Percentiles rank a stretch among this genome's conserved stretches.
phyloP scores from a whole-genome alignment of 1,284 basidiomycete genomes.

The Bondarzewia mesenterica region DNA sequence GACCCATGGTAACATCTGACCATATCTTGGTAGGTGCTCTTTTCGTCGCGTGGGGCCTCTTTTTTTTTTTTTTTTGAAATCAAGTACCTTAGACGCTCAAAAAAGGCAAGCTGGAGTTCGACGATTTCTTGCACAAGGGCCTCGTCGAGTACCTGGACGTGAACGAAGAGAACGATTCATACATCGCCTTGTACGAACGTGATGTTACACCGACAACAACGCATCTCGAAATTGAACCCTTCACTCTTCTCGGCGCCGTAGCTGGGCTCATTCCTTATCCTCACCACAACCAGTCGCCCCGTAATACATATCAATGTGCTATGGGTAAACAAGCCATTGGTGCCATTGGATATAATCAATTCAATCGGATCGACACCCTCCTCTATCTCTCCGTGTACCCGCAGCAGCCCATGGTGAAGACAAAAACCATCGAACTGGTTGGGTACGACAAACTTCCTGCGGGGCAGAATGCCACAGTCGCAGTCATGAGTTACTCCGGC shows the following conservation, averaged over 20 bases:
- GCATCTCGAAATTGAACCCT: slow-evolving; percentile 98
- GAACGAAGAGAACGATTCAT: slow-evolving; percentile 98
- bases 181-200: slow-evolving; percentile 91
- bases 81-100: slow-evolving; percentile 60
- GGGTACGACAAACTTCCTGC: slow-evolving; percentile 97
- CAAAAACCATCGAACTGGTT: slow-evolving; percentile 94
- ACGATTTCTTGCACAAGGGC: slow-evolving; percentile 92
- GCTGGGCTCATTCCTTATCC: slow-evolving; percentile 99
- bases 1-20: slow-evolving; percentile 70
- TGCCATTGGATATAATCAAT: slow-evolving; percentile 98
- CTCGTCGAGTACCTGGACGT: slow-evolving; percentile 99
- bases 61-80: slow-evolving; percentile 4
- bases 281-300: slow-evolving; percentile 98
- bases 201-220: slow-evolving; percentile 82
- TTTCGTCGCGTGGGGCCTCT: not conserved
- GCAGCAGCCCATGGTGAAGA: slow-evolving; percentile 99
- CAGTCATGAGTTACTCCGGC: slow-evolving; percentile 98
- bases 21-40: slow-evolving; percentile 64
- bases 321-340: slow-evolving; percentile 99
- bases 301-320: slow-evolving; percentile 99
- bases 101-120: slow-evolving; percentile 75
- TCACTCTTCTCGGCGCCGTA: slow-evolving; percentile 95
- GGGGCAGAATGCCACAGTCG: slow-evolving; percentile 97
- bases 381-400: slow-evolving; percentile 98
- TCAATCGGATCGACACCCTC: slow-evolving; percentile 97